Evolutionary conservation across 2,329 filamentous ascomycete species (phyloP).

Genomic region (Dactylellina parvicollis): DNA sequence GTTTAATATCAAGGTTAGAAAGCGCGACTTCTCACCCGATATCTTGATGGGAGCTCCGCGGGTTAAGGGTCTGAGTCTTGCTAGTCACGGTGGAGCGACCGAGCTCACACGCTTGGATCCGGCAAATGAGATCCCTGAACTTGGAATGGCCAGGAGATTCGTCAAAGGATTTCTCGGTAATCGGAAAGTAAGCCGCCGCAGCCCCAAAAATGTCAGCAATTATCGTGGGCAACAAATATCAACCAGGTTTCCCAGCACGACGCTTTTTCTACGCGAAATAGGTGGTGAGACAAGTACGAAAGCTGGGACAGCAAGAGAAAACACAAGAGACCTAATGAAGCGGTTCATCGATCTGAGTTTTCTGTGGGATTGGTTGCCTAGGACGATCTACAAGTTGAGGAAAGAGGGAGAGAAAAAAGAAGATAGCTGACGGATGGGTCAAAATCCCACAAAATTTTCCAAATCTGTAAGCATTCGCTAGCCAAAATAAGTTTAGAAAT

Average conservation of each 20-base stretch:
- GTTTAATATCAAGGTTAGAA: neutral
- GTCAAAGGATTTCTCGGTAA: no score
- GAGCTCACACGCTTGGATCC: neutral
- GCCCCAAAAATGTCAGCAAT: neutral
- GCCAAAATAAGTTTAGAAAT: no score
- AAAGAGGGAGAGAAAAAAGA: conserved; percentile 1
- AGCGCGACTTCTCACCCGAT: neutral
- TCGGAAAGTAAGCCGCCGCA: neutral
- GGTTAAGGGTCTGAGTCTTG: neutral
- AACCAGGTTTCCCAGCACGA: neutral
- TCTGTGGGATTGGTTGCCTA: conserved; percentile 1
- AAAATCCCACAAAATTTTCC: no score
- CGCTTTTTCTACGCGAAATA: neutral
- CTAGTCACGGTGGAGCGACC: neutral
- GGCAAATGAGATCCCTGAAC: neutral
- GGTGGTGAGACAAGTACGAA: no score
- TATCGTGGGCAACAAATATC: neutral
- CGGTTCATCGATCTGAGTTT: neutral
- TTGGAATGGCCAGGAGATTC: neutral
- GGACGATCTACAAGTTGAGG: neutral
- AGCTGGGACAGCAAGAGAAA: no score
- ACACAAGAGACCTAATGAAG: no score
- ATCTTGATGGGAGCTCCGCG: neutral
- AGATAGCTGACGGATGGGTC: neutral
- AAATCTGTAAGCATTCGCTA: no score